Conservation (phyloP, 345 rosid genomes). For the Acer campestre region DNA sequence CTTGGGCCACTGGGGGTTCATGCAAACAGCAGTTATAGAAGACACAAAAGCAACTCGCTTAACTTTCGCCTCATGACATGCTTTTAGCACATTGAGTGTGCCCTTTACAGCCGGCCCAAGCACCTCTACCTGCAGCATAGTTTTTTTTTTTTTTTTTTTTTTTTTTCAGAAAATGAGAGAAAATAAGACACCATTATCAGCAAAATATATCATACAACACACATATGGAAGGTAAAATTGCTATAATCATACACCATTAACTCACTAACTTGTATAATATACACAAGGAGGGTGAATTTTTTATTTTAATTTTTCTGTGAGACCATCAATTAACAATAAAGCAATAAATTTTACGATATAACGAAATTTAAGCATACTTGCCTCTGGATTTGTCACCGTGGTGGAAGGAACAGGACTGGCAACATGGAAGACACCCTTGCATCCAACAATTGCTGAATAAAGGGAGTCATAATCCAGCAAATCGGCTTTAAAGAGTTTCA, state of each 20-base stretch:
- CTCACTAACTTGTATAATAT: not conserved
- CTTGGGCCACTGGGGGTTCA: constrained; percentile 38
- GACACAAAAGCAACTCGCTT: constrained; percentile 67
- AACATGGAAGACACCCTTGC: constrained; percentile 2
- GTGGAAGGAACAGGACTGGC: not conserved
- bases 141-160: not conserved
- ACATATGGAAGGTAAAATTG: not conserved
- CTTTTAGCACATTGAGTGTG: constrained; percentile 41
- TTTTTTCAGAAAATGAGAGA: no score
- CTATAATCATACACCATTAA: not conserved
- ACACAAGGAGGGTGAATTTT: not conserved
- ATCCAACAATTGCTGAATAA: constrained; percentile 8
- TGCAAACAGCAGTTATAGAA: not conserved
- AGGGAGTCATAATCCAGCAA: constrained; percentile 30
- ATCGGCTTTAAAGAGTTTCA: not conserved
- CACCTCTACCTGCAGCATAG: constrained; percentile 6
- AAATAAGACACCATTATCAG: not conserved
- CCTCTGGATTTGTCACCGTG: not conserved
- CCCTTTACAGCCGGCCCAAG: not conserved
- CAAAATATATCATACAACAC: not conserved
- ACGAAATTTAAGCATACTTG: not conserved
- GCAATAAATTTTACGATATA: not conserved
- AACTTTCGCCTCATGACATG: constrained; percentile 55
- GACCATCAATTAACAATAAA: not conserved
- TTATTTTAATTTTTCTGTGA: not conserved